A percentile compares a stretch with the other conserved stretches of the same genome.
phyloP scores from a whole-genome alignment of 441 rosid species.

The Isatis lusitanica region DNA sequence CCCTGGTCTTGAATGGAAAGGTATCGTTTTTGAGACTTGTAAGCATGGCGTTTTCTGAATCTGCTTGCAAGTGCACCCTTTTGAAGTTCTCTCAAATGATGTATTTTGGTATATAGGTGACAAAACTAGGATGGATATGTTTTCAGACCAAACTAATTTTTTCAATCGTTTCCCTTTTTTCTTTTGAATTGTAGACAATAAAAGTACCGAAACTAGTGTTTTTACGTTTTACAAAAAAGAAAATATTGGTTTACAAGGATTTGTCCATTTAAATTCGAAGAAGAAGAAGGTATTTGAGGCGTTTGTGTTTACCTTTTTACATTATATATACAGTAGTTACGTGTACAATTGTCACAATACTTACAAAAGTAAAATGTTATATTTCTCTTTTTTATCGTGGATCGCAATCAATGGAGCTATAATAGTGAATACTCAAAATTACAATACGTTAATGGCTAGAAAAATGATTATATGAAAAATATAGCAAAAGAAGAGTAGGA shows the following conservation, averaged over 20 bases:
- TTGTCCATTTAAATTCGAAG: neutral
- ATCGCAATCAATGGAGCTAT: too few species aligned
- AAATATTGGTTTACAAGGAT: neutral
- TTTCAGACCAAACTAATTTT: conserved; percentile 22
- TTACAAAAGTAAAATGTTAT: too few species aligned
- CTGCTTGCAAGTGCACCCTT: conserved; percentile 34
- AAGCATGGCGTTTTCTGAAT: conserved; percentile 34
- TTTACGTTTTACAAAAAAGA: too few species aligned
- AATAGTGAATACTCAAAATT: too few species aligned
- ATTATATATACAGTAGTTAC: too few species aligned
- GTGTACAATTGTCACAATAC: too few species aligned
- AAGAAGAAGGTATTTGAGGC: too few species aligned
- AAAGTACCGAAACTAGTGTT: neutral
- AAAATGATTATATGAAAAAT: too few species aligned
- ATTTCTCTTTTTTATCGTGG: too few species aligned
- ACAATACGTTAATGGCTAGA: too few species aligned
- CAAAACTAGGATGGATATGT: conserved; percentile 17
- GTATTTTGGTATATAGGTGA: conserved; percentile 24
- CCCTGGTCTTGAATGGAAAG: conserved; percentile 9
- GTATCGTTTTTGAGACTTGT: conserved; percentile 22
- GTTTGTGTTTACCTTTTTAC: too few species aligned
- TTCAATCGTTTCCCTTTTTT: neutral
- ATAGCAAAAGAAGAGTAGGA: too few species aligned
- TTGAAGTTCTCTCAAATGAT: conserved; percentile 11
- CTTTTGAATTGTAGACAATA: neutral